Evolutionary conservation across 2,329 filamentous ascomycete genomes (phyloP).

Genomic region (Colletotrichum euphorbiae): DNA sequence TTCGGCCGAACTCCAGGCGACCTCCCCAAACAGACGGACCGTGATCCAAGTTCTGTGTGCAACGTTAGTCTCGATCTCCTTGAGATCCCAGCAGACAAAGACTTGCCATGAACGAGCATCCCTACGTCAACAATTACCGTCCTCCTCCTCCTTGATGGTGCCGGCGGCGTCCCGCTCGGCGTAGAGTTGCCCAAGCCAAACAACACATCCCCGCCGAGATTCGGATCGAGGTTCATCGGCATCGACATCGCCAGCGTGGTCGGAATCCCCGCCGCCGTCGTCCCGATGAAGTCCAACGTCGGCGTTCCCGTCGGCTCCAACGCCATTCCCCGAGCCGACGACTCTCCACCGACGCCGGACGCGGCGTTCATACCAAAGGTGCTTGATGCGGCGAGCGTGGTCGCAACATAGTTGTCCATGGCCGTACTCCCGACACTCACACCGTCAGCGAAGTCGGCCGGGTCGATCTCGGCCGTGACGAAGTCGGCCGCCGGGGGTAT

Average conservation of each 20-base stretch:
- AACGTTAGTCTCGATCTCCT: background rate
- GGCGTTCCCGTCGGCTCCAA: too few species aligned
- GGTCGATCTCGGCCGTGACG: conserved; percentile 68
- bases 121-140: conserved; percentile 51
- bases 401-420: background rate
- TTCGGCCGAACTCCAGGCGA: conserved; percentile 53
- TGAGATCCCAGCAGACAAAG: too few species aligned
- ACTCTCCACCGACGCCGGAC: rapidly evolving
- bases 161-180: background rate
- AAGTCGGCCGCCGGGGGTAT: conserved; percentile 72
- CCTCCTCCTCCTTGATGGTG: conserved; percentile 44
- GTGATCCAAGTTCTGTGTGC: conserved; percentile 49
- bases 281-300: background rate
- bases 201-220: conserved; percentile 10
- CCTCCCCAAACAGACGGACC: conserved; percentile 54
- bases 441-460: conserved; percentile 50
- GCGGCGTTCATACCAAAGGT: background rate
- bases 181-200: background rate
- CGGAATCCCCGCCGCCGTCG: background rate
- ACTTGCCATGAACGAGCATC: conserved; percentile 46
- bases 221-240: conserved; percentile 17
- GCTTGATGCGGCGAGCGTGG: background rate
- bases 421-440: background rate
- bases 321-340: background rate
- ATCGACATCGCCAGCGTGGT: background rate